Evolutionary conservation across 2,329 filamentous ascomycete genomes (phyloP).

Genomic region (Onygena corvina): DNA sequence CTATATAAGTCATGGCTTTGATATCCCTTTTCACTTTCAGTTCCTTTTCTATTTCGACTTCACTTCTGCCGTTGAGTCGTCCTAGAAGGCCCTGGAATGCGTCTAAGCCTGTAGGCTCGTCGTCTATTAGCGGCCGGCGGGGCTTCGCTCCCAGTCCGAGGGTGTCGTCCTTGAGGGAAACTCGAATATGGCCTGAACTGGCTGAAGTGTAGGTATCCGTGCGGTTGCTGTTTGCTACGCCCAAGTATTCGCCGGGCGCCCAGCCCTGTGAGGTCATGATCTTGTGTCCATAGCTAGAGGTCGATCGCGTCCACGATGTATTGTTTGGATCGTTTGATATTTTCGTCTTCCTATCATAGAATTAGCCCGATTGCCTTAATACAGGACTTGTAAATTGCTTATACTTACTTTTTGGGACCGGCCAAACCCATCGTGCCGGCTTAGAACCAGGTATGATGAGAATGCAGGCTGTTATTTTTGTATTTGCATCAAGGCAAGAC

Average conservation of each 20-base stretch:
- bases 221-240: conserved; percentile 63
- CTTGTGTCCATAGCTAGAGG: conserved; percentile 72
- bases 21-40: conserved; percentile 55
- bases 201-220: conserved; percentile 64
- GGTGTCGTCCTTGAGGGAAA: conserved; percentile 78
- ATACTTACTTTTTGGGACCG: conserved; percentile 51
- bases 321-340: conserved; percentile 91
- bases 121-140: conserved; percentile 53
- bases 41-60: conserved; percentile 59
- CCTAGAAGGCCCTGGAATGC: conserved; percentile 78
- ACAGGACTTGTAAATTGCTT: not conserved
- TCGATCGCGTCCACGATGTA: conserved; percentile 78
- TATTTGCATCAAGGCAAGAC: not conserved
- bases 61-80: conserved; percentile 75
- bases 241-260: conserved; percentile 73
- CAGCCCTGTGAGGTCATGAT: conserved; percentile 84
- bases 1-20: conserved; percentile 61
- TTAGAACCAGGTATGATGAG: not conserved
- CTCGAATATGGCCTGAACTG: conserved; percentile 73
- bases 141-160: conserved; percentile 75
- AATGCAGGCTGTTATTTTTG: not conserved
- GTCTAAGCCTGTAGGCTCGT: conserved; percentile 69
- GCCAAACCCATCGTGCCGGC: conserved; percentile 52
- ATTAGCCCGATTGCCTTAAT: not conserved
- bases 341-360: conserved; percentile 46